Percentiles rank a stretch among this genome's conserved stretches.
These are phyloP conservation scores for Colletotrichum higginsianum DNA, from an alignment of 2,329 filamentous ascomycete genomes.

Conservation along the genomic window DNA sequence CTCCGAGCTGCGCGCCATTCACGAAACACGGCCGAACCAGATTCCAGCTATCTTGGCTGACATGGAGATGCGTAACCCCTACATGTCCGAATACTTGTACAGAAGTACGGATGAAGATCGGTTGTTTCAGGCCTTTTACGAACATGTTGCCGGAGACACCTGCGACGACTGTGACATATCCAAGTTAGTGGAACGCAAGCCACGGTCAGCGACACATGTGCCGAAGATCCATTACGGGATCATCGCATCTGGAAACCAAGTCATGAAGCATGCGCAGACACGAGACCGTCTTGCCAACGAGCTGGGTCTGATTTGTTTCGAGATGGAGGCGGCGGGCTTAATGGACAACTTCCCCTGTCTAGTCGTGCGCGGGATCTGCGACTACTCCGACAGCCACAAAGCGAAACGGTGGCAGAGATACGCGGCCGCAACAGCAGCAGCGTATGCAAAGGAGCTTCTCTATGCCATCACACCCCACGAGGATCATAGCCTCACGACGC, in stretches of 20 bases:
- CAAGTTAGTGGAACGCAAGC: rapidly evolving
- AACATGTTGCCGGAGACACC: not conserved
- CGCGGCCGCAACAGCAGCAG: conserved; percentile 45
- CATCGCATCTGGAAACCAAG: conserved; percentile 46
- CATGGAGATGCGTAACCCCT: not conserved
- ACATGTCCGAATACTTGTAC: not conserved
- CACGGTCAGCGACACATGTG: not conserved
- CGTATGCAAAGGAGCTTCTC: conserved; percentile 43
- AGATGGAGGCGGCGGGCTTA: conserved; percentile 46
- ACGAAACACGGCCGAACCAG: not conserved
- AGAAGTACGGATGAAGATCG: not conserved
- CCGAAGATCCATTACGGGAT: conserved; percentile 45
- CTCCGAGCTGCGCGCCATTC: not conserved
- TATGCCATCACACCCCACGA: not conserved
- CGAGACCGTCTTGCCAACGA: conserved; percentile 32
- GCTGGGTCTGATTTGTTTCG: conserved; percentile 42
- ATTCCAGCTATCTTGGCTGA: not conserved
- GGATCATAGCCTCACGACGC: rapidly evolving
- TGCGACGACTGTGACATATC: not conserved
- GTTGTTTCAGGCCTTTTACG: not conserved
- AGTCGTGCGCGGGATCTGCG: conserved; percentile 49
- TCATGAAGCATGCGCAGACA: conserved; percentile 41
- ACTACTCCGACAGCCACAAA: conserved; percentile 52
- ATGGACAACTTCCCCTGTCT: conserved; percentile 45
- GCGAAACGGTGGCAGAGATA: conserved; percentile 46